Evolutionary conservation across 2,329 filamentous ascomycete species (phyloP).

Genomic region (Hansfordia pulvinata): DNA sequence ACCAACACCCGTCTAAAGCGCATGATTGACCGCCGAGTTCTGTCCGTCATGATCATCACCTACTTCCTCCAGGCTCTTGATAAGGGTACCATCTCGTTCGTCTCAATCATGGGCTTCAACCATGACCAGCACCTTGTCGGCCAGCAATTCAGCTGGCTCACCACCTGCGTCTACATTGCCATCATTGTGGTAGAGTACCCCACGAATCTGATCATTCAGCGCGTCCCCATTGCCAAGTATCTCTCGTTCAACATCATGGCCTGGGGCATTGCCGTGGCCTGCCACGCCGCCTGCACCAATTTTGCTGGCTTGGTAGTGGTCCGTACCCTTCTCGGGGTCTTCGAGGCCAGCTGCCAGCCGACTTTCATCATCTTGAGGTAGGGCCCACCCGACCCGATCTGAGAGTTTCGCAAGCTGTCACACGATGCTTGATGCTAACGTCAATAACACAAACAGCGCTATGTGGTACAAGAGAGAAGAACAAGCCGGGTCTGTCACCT

Average conservation of each 20-base stretch:
- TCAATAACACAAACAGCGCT: no score
- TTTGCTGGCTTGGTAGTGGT: conserved; percentile 46
- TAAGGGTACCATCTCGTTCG: conserved; percentile 53
- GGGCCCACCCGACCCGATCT: conserved; percentile 51
- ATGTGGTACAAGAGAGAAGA: conserved; percentile 50
- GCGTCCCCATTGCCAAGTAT: conserved; percentile 55
- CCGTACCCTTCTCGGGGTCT: conserved; percentile 55
- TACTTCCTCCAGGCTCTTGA: conserved; percentile 62
- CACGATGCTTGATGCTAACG: conserved; percentile 64
- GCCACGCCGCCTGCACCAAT: conserved; percentile 45
- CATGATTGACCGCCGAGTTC: conserved; percentile 53
- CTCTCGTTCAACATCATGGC: conserved; percentile 48
- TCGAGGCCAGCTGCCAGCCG: conserved; percentile 58
- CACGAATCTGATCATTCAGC: conserved; percentile 37
- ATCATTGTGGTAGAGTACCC: conserved; percentile 61
- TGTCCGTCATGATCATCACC: conserved; percentile 58
- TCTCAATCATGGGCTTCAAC: conserved; percentile 48
- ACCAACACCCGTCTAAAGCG: conserved; percentile 47
- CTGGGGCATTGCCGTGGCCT: conserved; percentile 48
- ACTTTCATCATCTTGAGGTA: conserved; percentile 64
- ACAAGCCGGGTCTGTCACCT: conserved; percentile 40
- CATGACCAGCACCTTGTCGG: conserved; percentile 34
- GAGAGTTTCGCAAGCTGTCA: conserved; percentile 60
- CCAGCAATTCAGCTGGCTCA: conserved; percentile 54
- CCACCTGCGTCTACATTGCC: conserved; percentile 61